phyloP scores from a whole-genome alignment of 2,329 filamentous ascomycete genomes.

The Stagonosporopsis cucurbitacearum region DNA sequence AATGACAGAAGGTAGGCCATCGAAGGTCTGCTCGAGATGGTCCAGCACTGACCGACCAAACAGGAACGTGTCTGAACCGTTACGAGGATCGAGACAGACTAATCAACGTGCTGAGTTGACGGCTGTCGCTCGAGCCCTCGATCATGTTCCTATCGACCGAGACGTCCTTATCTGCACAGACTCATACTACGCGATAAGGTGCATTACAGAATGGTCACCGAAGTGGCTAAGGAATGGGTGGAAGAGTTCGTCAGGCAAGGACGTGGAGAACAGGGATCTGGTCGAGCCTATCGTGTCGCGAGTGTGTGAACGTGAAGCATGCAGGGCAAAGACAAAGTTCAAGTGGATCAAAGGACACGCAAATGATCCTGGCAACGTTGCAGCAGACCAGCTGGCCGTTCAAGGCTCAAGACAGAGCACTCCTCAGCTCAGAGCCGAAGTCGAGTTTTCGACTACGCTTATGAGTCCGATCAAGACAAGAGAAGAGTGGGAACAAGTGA shows the following conservation, averaged over 20 bases:
- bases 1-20: slow-evolving; percentile 59
- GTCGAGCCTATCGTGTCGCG: slow-evolving; percentile 73
- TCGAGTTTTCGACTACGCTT: slow-evolving; percentile 20
- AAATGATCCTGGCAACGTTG: slow-evolving; percentile 74
- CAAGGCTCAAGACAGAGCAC: slow-evolving; percentile 26
- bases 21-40: neutral
- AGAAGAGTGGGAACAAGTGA: slow-evolving; percentile 12
- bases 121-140: slow-evolving; percentile 81
- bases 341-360: slow-evolving; percentile 91
- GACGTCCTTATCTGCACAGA: slow-evolving; percentile 84
- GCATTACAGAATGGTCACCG: slow-evolving; percentile 80
- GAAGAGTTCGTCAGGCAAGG: slow-evolving; percentile 72
- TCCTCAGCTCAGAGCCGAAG: slow-evolving; percentile 17
- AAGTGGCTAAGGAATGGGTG: slow-evolving; percentile 80
- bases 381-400: slow-evolving; percentile 67
- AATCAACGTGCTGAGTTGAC: slow-evolving; percentile 97
- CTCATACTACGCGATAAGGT: slow-evolving; percentile 89
- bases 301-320: slow-evolving; percentile 70
- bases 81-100: slow-evolving; percentile 78
- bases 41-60: slow-evolving; percentile 5
- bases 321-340: slow-evolving; percentile 68
- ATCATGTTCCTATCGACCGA: slow-evolving; percentile 72
- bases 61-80: slow-evolving; percentile 77
- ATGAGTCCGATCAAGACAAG: slow-evolving; percentile 15
- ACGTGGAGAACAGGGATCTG: slow-evolving; percentile 87